Evolutionary conservation across 768 basidiomycete species (phyloP).

Genomic region (Termitomyces sp.): DNA sequence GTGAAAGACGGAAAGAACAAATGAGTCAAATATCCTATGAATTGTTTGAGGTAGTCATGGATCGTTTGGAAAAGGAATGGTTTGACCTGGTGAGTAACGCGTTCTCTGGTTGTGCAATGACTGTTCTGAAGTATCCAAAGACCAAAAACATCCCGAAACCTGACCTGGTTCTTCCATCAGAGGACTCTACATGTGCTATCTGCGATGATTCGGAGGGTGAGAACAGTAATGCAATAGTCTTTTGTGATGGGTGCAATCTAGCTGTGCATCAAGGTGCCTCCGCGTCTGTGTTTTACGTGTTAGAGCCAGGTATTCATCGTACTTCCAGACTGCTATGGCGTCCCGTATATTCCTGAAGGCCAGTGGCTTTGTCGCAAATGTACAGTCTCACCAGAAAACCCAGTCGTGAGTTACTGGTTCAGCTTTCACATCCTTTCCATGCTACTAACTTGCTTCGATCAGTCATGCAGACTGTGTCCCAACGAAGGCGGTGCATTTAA

Average conservation of each 20-base stretch:
- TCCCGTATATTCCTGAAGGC: constrained; percentile 98
- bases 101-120: background rate
- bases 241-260: constrained; percentile 97
- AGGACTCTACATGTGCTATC: constrained; percentile 94
- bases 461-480: constrained; percentile 95
- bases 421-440: background rate
- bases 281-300: background rate
- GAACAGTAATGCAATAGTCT: constrained; percentile 98
- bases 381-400: constrained; percentile 94
- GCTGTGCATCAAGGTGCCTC: constrained; percentile 95
- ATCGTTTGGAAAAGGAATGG: constrained; percentile 98
- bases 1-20: constrained; percentile 73
- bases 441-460: background rate
- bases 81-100: constrained; percentile 76
- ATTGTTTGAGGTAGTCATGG: constrained; percentile 94
- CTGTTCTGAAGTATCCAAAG: constrained; percentile 31
- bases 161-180: constrained; percentile 80
- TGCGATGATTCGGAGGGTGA: constrained; percentile 99
- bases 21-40: constrained; percentile 73
- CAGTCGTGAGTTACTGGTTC: constrained; percentile 63
- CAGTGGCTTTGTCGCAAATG: constrained; percentile 99
- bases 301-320: background rate
- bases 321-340: constrained; percentile 88
- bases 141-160: constrained; percentile 92
- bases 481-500: constrained; percentile 98